These are phyloP conservation scores for Ceratocystis lukuohia DNA, from an alignment of 2,329 filamentous ascomycete genomes.

Conservation along the genomic window DNA sequence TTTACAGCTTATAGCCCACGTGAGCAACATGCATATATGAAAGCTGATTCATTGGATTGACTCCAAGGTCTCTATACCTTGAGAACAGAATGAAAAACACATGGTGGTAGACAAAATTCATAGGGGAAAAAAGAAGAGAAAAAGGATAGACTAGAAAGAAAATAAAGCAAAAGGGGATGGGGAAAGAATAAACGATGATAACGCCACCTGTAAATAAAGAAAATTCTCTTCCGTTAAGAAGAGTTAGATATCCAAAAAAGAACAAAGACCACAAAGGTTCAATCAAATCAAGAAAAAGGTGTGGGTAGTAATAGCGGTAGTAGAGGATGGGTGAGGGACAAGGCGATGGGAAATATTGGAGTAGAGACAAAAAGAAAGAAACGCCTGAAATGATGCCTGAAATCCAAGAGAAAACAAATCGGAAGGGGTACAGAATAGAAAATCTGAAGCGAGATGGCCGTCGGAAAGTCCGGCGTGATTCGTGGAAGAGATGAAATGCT, in stretches of 20 bases:
- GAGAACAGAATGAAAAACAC: neutral
- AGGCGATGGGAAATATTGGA: constrained; percentile 2
- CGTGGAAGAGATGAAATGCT: constrained; percentile 11
- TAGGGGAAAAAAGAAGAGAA: constrained; percentile 8
- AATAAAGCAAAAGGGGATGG: constrained; percentile 11
- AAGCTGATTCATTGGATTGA: neutral
- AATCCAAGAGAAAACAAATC: constrained; percentile 15
- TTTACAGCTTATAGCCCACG: neutral
- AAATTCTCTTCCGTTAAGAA: constrained; percentile 8
- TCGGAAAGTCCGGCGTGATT: constrained; percentile 14
- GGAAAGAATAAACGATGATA: constrained; percentile 10
- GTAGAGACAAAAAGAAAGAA: constrained; percentile 12
- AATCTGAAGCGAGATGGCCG: constrained; percentile 1
- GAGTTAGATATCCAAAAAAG: constrained; percentile 19
- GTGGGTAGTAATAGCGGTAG: neutral
- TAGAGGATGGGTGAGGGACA: neutral
- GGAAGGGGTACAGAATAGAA: constrained; percentile 18
- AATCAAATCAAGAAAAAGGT: constrained; percentile 4
- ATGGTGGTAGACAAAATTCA: neutral
- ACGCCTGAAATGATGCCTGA: constrained; percentile 19
- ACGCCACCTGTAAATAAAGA: constrained; percentile 19
- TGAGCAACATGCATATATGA: neutral
- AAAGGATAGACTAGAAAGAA: constrained; percentile 16
- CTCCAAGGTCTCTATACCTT: neutral
- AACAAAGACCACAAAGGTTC: constrained; percentile 10